These are phyloP conservation scores for Aspergillus kassunensis DNA, from an alignment of 495 filamentous ascomycete genomes.

Conservation along the genomic window DNA sequence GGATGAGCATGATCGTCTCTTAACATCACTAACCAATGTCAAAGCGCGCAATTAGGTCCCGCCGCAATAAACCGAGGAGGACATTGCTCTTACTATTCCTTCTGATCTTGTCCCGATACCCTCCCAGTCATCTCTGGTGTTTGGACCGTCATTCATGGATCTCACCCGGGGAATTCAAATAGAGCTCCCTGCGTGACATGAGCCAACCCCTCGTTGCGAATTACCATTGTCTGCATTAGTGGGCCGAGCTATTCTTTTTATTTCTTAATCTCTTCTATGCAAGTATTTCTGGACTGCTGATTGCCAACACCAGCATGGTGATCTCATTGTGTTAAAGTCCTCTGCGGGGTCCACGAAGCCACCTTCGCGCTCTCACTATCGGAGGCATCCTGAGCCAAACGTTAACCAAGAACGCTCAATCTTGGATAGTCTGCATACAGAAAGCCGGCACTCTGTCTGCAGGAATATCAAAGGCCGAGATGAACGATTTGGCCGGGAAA, in stretches of 20 bases:
- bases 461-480: constrained; percentile 15
- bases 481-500: constrained; percentile 14
- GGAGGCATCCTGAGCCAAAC: constrained; percentile 1
- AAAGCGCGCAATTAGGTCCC: background rate
- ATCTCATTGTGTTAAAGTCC: constrained; percentile 10
- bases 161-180: constrained; percentile 18
- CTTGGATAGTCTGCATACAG: background rate
- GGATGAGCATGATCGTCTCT: constrained; percentile 16
- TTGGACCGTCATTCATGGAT: constrained; percentile 8
- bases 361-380: constrained; percentile 1
- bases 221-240: constrained; percentile 23
- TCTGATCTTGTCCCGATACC: background rate
- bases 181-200: constrained; percentile 36
- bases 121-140: background rate
- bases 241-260: constrained; percentile 22
- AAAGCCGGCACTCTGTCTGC: constrained; percentile 13
- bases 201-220: constrained; percentile 27
- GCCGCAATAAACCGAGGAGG: constrained; percentile 6
- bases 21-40: constrained; percentile 11
- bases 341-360: constrained; percentile 27
- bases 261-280: constrained; percentile 5
- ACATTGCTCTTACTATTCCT: constrained; percentile 3
- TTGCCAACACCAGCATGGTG: background rate
- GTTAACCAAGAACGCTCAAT: constrained; percentile 5
- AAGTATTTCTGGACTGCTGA: background rate